phyloP scores from a whole-genome alignment of 352 stramenopile genomes.

The Phytophthora pini region DNA sequence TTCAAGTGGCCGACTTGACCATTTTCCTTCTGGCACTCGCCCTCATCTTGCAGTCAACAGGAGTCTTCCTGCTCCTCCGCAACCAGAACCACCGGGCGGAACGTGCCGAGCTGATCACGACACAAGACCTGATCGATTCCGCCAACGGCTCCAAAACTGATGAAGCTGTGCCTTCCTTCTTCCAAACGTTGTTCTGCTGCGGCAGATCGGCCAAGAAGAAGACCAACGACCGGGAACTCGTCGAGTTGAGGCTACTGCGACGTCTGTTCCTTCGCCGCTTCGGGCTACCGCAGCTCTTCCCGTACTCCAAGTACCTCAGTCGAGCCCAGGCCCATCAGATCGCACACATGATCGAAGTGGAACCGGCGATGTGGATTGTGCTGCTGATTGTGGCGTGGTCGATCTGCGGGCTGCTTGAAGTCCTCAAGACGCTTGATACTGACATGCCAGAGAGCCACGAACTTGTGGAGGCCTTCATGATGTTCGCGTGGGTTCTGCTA shows the following conservation, averaged over 20 bases:
- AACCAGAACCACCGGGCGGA: conserved; percentile 50
- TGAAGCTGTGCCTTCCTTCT: conserved; percentile 13
- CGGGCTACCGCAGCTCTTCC: conserved; percentile 53
- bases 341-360: conserved; percentile 74
- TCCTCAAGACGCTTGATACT: conserved; percentile 26
- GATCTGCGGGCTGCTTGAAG: conserved; percentile 36
- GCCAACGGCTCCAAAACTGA: conserved; percentile 7
- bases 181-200: conserved; percentile 25
- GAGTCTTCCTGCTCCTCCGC: conserved; percentile 50
- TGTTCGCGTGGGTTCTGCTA: conserved; percentile 49
- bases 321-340: conserved; percentile 79
- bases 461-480: conserved; percentile 43
- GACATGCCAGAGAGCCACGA: conserved; percentile 33
- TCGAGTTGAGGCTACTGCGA: conserved; percentile 47
- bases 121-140: conserved; percentile 36
- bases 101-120: conserved; percentile 49
- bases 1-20: conserved; percentile 63
- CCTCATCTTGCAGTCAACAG: conserved; percentile 56
- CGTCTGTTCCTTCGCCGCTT: conserved; percentile 50
- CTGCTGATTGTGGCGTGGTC: conserved; percentile 51
- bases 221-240: conserved; percentile 20
- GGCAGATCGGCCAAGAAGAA: conserved; percentile 22
- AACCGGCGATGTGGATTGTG: conserved; percentile 65
- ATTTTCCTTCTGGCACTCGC: conserved; percentile 60
- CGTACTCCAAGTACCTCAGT: conserved; percentile 77